These are phyloP conservation scores for Urtica urens DNA, from an alignment of 306 rosid genomes.

Conservation along the genomic window DNA sequence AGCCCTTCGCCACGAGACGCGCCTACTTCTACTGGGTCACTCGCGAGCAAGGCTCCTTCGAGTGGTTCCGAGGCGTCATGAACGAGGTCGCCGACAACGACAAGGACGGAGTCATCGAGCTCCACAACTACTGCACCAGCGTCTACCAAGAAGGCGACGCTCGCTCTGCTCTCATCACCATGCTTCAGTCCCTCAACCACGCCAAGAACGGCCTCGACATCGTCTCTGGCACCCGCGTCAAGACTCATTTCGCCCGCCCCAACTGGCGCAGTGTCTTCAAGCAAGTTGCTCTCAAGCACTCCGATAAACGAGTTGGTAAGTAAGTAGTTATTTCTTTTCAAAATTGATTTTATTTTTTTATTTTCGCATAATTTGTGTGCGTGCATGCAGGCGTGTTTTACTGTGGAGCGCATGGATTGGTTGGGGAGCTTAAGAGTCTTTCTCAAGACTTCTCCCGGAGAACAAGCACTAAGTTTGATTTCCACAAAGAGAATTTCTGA, in stretches of 20 bases:
- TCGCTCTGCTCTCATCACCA: constrained; percentile 68
- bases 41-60: constrained; percentile 82
- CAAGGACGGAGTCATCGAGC: constrained; percentile 45
- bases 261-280: constrained; percentile 77
- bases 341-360: not conserved
- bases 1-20: constrained; percentile 51
- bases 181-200: constrained; percentile 79
- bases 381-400: constrained; percentile 79
- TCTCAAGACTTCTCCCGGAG: constrained; percentile 69
- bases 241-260: constrained; percentile 76
- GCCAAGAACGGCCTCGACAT: constrained; percentile 72
- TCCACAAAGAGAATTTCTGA: constrained; percentile 76
- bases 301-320: constrained; percentile 69
- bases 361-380: constrained; percentile 6
- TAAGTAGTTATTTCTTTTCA: constrained; percentile 34
- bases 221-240: constrained; percentile 71
- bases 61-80: constrained; percentile 88
- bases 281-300: constrained; percentile 46
- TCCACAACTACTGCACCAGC: constrained; percentile 78
- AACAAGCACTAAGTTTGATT: constrained; percentile 74
- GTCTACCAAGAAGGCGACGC: constrained; percentile 93
- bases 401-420: constrained; percentile 62
- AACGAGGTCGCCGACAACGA: constrained; percentile 72
- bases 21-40: constrained; percentile 94
- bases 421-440: constrained; percentile 52